Base-by-base conservation (phyloP, 345 rosid species). In the Populus ilicifolia region DNA sequence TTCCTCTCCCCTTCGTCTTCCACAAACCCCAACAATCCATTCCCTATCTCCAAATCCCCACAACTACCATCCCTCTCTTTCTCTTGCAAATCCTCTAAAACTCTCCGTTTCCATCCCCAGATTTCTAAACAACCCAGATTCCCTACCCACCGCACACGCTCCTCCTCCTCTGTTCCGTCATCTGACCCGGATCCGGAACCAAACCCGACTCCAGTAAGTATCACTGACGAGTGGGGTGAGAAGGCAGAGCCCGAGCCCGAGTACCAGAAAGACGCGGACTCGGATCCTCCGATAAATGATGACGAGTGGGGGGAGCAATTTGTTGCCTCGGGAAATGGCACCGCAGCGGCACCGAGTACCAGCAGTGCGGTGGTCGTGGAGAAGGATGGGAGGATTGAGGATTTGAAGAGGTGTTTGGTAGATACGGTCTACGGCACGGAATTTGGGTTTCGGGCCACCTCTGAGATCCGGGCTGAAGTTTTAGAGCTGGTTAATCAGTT, bases 221-320 rank as follows among this genome's bases (percentile, higher is more conserved):
- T 88, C 77, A 86, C 93, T 14, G 98, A 96, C 79, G 96, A 93
- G 82, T 93, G 98, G 98, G 96, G 97, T 0, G 99, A 96, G 69
- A 90, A 85, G 79, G 14, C 88, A 61, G 91, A 77, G 41, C 66
- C 84, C 11, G 81, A 71, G 25, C 77, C 89, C 17, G 87, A 71
- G 16, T 70, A 80, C 59, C 84, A 89, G 72, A 88, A 75, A 76
- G 72, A 83, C 67, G 50, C 89, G 29, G 97, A 89, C 4, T 82
- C 88, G 85, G 98, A 96, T 83, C 97, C 98, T 62, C 90, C 98
- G 10, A 77, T 23, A 81, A 83, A 84, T 73, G 97, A 92, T 38
- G 99, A 93, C 72, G 99, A 96, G 90, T 92, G 97, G 98, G 96
- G 78, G 81, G 84, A 80, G 67, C 79, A 79, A 76, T 76, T 73